Percentiles rank a stretch among this genome's conserved stretches.
Conservation (phyloP, 768 basidiomycete genomes). For the Boletus pseudo-olivaceus region DNA sequence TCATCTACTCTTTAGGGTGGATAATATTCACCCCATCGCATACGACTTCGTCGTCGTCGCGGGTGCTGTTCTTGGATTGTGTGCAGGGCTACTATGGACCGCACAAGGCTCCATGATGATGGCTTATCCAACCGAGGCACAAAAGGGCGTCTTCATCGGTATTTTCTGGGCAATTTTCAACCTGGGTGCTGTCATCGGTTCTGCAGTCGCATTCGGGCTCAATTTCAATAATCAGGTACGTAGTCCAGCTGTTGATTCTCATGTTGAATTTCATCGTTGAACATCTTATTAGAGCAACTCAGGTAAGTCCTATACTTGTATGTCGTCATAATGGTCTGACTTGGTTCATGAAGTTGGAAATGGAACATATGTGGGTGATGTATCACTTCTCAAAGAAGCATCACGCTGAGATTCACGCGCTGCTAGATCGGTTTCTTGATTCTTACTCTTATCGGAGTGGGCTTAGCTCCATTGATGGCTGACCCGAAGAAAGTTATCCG, state of each 20-base stretch:
- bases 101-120: constrained; percentile 85
- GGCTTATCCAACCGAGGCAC: constrained; percentile 73
- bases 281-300: constrained; percentile 19
- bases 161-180: constrained; percentile 88
- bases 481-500: constrained; percentile 71
- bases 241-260: constrained; percentile 1
- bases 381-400: neutral
- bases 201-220: constrained; percentile 67
- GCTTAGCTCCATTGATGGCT: constrained; percentile 66
- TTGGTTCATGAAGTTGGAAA: constrained; percentile 48
- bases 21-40: constrained; percentile 65
- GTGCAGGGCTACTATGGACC: constrained; percentile 73
- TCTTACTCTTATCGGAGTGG: constrained; percentile 65
- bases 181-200: constrained; percentile 74
- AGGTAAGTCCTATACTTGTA: constrained; percentile 21
- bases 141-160: constrained; percentile 75
- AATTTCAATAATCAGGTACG: constrained; percentile 63
- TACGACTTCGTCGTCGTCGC: constrained; percentile 65
- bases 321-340: constrained; percentile 1
- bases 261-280: neutral
- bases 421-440: constrained; percentile 69
- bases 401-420: neutral
- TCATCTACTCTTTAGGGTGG: constrained; percentile 40
- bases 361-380: constrained; percentile 63
- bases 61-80: constrained; percentile 71